Evolutionary conservation across 441 rosid genomes (phyloP).

Genomic region (Metrosideros polymorpha): DNA sequence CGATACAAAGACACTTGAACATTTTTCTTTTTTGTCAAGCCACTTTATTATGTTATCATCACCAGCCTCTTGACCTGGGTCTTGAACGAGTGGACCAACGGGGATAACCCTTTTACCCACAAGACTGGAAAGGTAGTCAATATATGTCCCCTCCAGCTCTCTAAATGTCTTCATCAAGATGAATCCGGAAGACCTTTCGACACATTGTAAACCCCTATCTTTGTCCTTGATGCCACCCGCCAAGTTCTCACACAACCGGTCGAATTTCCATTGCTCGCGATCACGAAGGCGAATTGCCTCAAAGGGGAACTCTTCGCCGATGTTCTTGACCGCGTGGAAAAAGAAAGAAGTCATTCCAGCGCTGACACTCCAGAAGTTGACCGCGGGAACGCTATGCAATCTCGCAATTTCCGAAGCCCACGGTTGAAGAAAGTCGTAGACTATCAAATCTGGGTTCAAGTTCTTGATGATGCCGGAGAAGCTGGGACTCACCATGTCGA

Average conservation of each 20-base stretch:
- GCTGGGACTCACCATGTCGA: background rate
- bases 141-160: background rate
- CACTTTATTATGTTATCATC: background rate
- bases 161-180: background rate
- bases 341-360: background rate
- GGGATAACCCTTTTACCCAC: background rate
- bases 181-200: background rate
- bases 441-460: background rate
- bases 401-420: background rate
- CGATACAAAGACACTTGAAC: background rate
- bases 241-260: no score
- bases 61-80: no score
- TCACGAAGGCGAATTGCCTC: background rate
- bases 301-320: background rate
- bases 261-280: no score
- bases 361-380: background rate
- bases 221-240: no score
- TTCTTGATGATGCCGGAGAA: background rate
- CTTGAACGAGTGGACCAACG: background rate
- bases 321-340: background rate
- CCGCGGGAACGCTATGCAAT: background rate
- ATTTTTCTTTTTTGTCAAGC: background rate
- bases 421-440: background rate
- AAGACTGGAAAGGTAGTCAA: background rate
- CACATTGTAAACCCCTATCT: background rate